Percentiles rank a stretch among this genome's conserved stretches.
These are phyloP conservation scores for Rhodotorula sp. DNA, from an alignment of 1,284 basidiomycete species.

Conservation along the genomic window DNA sequence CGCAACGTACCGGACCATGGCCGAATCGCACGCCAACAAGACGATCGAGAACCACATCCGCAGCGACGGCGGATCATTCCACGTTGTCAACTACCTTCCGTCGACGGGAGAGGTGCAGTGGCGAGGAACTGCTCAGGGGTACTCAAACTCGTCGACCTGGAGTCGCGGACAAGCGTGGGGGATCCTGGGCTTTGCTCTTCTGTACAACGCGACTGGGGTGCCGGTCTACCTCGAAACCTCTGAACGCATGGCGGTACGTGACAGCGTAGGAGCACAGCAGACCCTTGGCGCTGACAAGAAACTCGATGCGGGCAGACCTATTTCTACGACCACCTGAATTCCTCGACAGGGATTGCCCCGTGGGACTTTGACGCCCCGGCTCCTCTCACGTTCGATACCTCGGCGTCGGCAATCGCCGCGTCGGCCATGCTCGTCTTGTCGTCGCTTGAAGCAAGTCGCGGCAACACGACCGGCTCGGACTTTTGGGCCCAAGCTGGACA, in stretches of 20 bases:
- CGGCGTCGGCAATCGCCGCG: slow-evolving; percentile 63
- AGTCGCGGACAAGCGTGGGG: slow-evolving; percentile 68
- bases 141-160: slow-evolving; percentile 56
- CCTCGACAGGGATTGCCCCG: slow-evolving; percentile 61
- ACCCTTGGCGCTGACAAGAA: no score
- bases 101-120: slow-evolving; percentile 61
- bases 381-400: slow-evolving; percentile 63
- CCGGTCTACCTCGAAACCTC: slow-evolving; percentile 50
- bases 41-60: slow-evolving; percentile 66
- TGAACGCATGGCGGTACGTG: no score
- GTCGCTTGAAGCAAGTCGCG: slow-evolving; percentile 53
- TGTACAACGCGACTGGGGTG: slow-evolving; percentile 60
- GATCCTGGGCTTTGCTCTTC: slow-evolving; percentile 66
- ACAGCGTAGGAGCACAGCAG: no score
- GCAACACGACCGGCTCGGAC: slow-evolving; percentile 49
- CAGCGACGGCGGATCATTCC: slow-evolving; percentile 62
- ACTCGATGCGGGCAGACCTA: slow-evolving; percentile 47
- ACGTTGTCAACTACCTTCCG: slow-evolving; percentile 65
- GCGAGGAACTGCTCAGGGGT: slow-evolving; percentile 57
- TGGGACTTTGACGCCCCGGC: slow-evolving; percentile 54
- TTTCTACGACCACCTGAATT: slow-evolving; percentile 59
- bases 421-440: slow-evolving; percentile 62
- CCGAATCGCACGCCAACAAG: slow-evolving; percentile 63
- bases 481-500: slow-evolving; percentile 58
- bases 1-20: slow-evolving; percentile 58